Evolutionary conservation across 805 yeast species (phyloP), one percentile per base, ranked within the genome.

Genomic region (Priceomyces melissophilus): DNA sequence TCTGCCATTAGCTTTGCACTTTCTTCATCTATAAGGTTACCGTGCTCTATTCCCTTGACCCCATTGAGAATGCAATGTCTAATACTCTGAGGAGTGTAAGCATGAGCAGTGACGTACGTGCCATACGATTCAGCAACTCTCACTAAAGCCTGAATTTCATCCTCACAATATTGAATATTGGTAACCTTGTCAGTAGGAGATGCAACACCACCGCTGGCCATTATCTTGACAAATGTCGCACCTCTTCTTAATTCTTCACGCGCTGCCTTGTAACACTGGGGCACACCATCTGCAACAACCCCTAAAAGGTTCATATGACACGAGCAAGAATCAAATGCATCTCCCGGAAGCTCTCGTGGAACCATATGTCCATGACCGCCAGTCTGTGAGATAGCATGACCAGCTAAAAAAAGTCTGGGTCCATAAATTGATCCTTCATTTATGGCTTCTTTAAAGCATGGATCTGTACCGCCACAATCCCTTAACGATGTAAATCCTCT

Each of bases 121-220:
- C 49, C 53, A 32, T 54, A 55, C 12, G 53, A 42, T 11, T 50
- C 40, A 1, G 63, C 61, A 20, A 55, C 59, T 28, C 45, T 41
- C 10, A 52, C 58, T 25, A 58, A 48, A 10, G 59, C 53, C 37
- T 46, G 49, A 15, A 58, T 48, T 44, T 58, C 61, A 16, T 50
- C 59, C 10, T 48, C 52, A 10, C 54, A 48, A 41, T 46, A 58
- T 39, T 55, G 60, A 13, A 51, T 37, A 37, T 56, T 52, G 11
- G 48, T 42, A n/a, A 55, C 43, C 31, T 49, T 45, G 40, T 55
- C 60, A 10, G 56, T 46, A 26, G 61, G 61, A 5, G 61, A 57
- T 9, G 58, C 60, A 31, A 57, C 61, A 28, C 61, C 60, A 20
- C 62, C 62, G 35, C 59, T 49, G 12, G 58, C 56, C 59, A 57